phyloP scores from a whole-genome alignment of 2,329 filamentous ascomycete species.

The Pseudopithomyces chartarum region DNA sequence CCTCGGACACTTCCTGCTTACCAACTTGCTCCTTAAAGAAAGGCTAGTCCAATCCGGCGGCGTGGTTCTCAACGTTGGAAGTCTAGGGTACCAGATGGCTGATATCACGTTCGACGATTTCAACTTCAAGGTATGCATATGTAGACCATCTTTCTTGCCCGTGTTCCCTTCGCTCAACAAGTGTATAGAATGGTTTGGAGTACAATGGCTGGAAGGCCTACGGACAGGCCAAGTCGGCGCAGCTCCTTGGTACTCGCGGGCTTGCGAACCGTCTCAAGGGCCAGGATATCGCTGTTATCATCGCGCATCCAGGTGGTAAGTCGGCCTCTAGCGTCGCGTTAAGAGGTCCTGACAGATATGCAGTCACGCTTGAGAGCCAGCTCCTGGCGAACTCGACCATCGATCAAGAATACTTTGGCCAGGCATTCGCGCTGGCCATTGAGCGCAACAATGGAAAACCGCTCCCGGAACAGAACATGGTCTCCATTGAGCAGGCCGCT shows the following conservation, averaged over 20 bases:
- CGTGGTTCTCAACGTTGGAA: too few species aligned
- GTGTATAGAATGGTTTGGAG: too few species aligned
- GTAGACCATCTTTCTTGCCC: too few species aligned
- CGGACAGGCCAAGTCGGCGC: too few species aligned
- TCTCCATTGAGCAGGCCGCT: conserved; percentile 1
- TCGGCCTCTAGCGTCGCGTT: background rate
- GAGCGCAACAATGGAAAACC: conserved; percentile 8
- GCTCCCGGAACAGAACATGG: conserved; percentile 6
- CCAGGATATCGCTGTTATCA: conserved; percentile 1
- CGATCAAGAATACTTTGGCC: conserved; percentile 8
- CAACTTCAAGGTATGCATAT: too few species aligned
- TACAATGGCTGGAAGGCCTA: too few species aligned
- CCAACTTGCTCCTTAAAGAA: background rate
- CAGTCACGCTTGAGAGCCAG: conserved; percentile 4
- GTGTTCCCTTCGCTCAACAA: too few species aligned
- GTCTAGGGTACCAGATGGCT: background rate
- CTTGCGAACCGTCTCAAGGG: conserved; percentile 6
- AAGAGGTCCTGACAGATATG: background rate
- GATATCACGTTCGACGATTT: background rate
- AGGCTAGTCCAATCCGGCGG: background rate
- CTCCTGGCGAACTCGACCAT: conserved; percentile 7
- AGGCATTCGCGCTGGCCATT: conserved; percentile 6
- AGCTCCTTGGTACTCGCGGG: conserved; percentile 2
- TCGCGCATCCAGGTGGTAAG: background rate
- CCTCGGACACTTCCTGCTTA: background rate